Base-by-base conservation (phyloP, 73 alveolate species). In the Blepharisma japonicum region DNA sequence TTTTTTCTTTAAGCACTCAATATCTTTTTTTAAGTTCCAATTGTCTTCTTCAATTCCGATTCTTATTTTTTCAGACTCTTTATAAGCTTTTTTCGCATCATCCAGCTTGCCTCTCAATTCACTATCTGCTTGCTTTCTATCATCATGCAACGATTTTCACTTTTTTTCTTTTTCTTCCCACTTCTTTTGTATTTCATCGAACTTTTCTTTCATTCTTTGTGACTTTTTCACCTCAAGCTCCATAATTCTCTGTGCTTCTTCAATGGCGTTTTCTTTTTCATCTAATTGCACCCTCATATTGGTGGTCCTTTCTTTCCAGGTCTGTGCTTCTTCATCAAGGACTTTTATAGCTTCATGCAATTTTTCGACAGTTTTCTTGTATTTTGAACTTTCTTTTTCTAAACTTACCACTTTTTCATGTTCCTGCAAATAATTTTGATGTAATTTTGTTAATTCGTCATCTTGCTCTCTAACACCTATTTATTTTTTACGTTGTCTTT, bases 161-260 rank as follows among this genome's bases (percentile, higher is more conserved):
- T 61, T 61, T 61, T 61, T 61, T 25, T 61, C 74, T 61, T 61
- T 61, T 20, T n/a, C 23, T 61, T 61, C 74, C 2, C 11, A 61
- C 23, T 61, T 61, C 23, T 25, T 61, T 25, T 14, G 47, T 0
- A 9, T 25, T 20, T 61, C 74, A 8, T 61, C 74, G 2, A 18
- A 18, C 23, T 61, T 61, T 61, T 61, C 74, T 14, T 14, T 18
- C 18, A 39, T 25, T 61, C 23, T 61, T 61, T 61, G 14, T 48
- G 23, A 61, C 5, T n/a, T 9, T 9, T 14, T 11, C 4, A 14
- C 23, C 4, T 53, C 67, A 53, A 20, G 23, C 67, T 53, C 67
- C n/a, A 14, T 14, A 53, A 20, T 20, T 2, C 27, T 14, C n/a
- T 14, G n/a, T 53, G 67, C n/a, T 11, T 53, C 67, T 14, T 61